Evolutionary conservation across 495 filamentous ascomycete species (phyloP), one percentile per base, ranked within the genome.

Genomic region (Ascobolus immersus): DNA sequence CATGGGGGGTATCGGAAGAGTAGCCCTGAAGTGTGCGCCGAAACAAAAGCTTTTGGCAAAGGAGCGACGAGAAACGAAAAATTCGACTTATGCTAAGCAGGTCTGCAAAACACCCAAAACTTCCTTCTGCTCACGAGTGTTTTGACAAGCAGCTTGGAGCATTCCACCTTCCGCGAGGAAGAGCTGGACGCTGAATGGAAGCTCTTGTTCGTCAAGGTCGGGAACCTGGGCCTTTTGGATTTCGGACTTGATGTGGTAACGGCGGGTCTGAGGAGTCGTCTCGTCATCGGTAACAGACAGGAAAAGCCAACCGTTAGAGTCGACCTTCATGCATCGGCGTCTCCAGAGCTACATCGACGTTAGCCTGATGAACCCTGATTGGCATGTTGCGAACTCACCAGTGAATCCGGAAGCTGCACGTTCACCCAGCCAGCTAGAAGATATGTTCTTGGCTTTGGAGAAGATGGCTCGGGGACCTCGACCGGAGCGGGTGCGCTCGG

Each of bases 161-260:
- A 42, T 50, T 7, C 47, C 47, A 13, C 47, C 47, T 31, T 49
- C 46, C 14, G 21, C 10, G 1, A 50, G 37, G 14, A 46, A 39
- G 19, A 50, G 38, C 17, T 46, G 37, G 23, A 50, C 47, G 22
- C 47, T 50, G 29, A 47, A 38, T 12, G 47, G 47, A 22, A 50
- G 46, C 35, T 50, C 47, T 39, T 49, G 47, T 27, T 50, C 47
- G 23, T 50, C 47, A 12, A 48, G 43, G 34, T 50, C 46, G 18
- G 47, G 47, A n/a, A 49, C 24, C 36, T 49, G 39, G 14, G 46
- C 39, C 19, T 27, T 39, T 22, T 39, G 35, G 10, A 49, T 34
- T 22, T 50, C 47, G 20, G 24, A 38, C 4, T 39, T 15, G 26
- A 50, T 39, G 28, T 50, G 39, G 37, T 49, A 50, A 45, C 28